Percentiles rank a stretch among this genome's conserved stretches.
Conservation (phyloP, 2,329 filamentous ascomycete species). For the Stemphylium beticola region DNA sequence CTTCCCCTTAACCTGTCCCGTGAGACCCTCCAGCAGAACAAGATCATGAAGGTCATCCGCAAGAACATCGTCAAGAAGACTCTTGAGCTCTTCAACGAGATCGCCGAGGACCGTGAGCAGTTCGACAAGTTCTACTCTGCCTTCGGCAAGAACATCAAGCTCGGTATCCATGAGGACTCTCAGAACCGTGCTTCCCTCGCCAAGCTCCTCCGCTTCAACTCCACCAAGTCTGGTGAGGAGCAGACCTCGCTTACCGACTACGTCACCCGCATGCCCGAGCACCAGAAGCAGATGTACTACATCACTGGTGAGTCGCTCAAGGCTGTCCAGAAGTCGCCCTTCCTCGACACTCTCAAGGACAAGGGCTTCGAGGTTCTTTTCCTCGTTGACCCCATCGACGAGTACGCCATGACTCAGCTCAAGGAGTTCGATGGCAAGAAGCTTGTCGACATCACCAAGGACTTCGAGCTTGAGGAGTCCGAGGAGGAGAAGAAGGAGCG, state of each 20-base stretch:
- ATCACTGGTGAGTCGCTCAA: conserved; percentile 99
- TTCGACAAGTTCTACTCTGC: conserved; percentile 99
- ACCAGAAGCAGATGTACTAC: conserved; percentile 99
- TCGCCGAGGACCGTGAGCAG: conserved; percentile 99
- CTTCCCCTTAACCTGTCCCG: conserved; percentile 98
- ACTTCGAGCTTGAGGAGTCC: conserved; percentile 99
- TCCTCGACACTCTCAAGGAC: conserved; percentile 97
- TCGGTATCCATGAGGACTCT: conserved; percentile 99
- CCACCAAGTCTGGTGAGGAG: conserved; percentile 98
- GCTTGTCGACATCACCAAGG: conserved; percentile 99
- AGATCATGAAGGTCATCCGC: conserved; percentile 99
- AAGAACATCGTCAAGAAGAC: conserved; percentile 99
- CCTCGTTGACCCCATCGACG: conserved; percentile 98
- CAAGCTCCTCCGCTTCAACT: conserved; percentile 99
- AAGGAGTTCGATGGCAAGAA: conserved; percentile 99
- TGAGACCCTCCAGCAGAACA: conserved; percentile 99
- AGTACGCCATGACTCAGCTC: conserved; percentile 99
- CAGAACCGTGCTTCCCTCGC: conserved; percentile 93
- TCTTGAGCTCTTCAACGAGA: conserved; percentile 98
- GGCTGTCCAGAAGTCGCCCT: conserved; percentile 96
- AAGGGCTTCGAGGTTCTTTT: conserved; percentile 99
- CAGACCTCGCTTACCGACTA: conserved; percentile 95
- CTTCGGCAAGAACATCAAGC: conserved; percentile 99
- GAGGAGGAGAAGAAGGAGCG: conserved; percentile 98
- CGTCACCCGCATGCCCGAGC: conserved; percentile 98